These are phyloP conservation scores for Verticillium albo-atrum DNA, from an alignment of 2,329 filamentous ascomycete species.

Conservation along the genomic window DNA sequence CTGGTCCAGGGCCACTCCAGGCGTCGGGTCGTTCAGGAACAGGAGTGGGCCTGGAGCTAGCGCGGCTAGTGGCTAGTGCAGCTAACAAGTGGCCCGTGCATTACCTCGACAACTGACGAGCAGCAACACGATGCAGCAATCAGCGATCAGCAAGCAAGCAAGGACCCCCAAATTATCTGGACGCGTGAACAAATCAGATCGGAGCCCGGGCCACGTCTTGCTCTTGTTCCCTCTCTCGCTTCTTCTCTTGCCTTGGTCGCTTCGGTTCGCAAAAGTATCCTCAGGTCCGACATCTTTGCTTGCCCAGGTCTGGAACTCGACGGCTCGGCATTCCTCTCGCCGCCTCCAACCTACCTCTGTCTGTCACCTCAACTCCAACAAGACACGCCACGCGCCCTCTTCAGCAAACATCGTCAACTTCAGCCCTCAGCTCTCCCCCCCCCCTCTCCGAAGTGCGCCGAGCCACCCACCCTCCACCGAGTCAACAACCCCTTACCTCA, in stretches of 20 bases:
- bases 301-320: neutral
- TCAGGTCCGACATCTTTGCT: neutral
- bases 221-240: neutral
- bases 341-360: neutral
- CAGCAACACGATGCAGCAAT: neutral
- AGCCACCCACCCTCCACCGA: neutral
- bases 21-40: neutral
- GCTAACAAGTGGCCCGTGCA: neutral
- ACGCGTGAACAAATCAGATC: neutral
- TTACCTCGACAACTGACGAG: neutral
- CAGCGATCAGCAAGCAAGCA: neutral
- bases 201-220: neutral
- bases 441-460: too few species aligned
- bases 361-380: neutral
- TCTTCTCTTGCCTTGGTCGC: neutral
- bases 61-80: too few species aligned
- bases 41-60: neutral
- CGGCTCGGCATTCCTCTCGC: neutral
- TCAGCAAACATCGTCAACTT: neutral
- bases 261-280: neutral
- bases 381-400: neutral
- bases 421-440: neutral
- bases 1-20: too few species aligned
- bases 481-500: neutral
- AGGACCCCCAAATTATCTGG: neutral